These are phyloP conservation scores for Paralagenidium karlingii DNA, from an alignment of 352 stramenopile species.

Conservation along the genomic window DNA sequence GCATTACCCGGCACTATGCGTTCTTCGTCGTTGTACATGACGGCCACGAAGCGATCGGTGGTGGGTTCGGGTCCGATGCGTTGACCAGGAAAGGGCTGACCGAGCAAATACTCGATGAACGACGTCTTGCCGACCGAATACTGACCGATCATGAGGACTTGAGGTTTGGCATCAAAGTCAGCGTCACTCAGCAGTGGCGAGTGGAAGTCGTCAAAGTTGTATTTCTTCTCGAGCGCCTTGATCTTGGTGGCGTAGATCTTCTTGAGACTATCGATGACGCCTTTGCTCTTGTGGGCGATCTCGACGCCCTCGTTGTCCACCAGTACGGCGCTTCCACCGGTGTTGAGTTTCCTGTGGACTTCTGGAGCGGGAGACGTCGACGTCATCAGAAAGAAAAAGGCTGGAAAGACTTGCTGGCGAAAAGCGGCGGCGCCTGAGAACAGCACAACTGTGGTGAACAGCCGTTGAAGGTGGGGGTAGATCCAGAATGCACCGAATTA, in stretches of 20 bases:
- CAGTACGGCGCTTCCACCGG: no score
- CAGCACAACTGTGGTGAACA: no score
- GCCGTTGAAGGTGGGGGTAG: no score
- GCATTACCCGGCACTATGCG: slow-evolving; percentile 96
- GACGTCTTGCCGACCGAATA: slow-evolving; percentile 98
- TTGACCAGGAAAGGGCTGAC: slow-evolving; percentile 93
- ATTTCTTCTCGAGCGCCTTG: slow-evolving; percentile 83
- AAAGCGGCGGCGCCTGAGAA: no score
- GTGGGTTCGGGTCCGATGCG: slow-evolving; percentile 97
- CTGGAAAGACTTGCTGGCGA: no score
- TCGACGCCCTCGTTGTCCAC: slow-evolving; percentile 54
- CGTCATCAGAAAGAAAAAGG: no score
- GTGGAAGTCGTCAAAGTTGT: slow-evolving; percentile 90
- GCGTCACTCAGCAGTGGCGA: slow-evolving; percentile 86
- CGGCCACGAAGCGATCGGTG: slow-evolving; percentile 95
- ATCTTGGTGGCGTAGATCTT: slow-evolving; percentile 70
- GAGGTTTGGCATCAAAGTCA: slow-evolving; percentile 96
- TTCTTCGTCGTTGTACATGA: slow-evolving; percentile 97
- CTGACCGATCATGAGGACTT: slow-evolving; percentile 96
- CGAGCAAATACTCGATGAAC: slow-evolving; percentile 95
- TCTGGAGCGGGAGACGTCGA: no score
- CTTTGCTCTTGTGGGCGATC: slow-evolving; percentile 49
- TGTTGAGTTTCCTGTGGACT: no score
- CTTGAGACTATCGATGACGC: slow-evolving; percentile 69
- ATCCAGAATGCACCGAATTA: no score